Conservation (phyloP, 164 flowering plant species). For the Magnolia kwangsiensis region DNA sequence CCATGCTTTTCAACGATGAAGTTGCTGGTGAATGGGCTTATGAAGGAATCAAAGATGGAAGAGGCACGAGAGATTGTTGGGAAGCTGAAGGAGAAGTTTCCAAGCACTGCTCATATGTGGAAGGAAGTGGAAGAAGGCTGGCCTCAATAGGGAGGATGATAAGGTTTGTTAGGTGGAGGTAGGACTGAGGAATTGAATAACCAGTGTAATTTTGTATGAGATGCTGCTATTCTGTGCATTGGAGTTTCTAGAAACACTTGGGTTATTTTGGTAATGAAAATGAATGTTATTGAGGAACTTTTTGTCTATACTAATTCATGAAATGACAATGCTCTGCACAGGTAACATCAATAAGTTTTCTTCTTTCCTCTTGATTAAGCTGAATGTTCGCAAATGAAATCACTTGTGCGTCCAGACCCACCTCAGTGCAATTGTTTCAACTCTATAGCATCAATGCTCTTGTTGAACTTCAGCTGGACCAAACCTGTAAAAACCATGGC, state of each 20-base stretch:
- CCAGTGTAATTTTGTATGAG: background rate
- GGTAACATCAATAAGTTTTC: too few relatives aligned
- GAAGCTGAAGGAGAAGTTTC: slow-evolving; percentile 54
- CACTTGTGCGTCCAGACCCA: too few relatives aligned
- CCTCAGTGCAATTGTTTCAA: too few relatives aligned
- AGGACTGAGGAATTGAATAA: background rate
- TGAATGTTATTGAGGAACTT: background rate
- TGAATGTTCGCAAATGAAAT: too few relatives aligned
- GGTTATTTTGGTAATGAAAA: background rate
- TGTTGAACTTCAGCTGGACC: too few relatives aligned
- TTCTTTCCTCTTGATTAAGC: too few relatives aligned
- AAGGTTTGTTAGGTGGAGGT: background rate
- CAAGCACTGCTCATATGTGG: slow-evolving; percentile 53
- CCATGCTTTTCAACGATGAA: slow-evolving; percentile 70
- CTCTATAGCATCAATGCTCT: too few relatives aligned
- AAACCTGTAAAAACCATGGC: too few relatives aligned
- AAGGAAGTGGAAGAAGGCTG: slow-evolving; percentile 59
- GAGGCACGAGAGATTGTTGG: slow-evolving; percentile 57
- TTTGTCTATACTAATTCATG: background rate
- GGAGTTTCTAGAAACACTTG: background rate
- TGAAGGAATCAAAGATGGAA: slow-evolving; percentile 42
- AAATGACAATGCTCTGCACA: background rate
- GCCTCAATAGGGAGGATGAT: slow-evolving; percentile 25
- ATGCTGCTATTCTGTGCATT: background rate
- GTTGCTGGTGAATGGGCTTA: slow-evolving; percentile 69